These are phyloP conservation scores for Arctium lappa DNA, from an alignment of 129 eudicot genomes.

Conservation along the genomic window DNA sequence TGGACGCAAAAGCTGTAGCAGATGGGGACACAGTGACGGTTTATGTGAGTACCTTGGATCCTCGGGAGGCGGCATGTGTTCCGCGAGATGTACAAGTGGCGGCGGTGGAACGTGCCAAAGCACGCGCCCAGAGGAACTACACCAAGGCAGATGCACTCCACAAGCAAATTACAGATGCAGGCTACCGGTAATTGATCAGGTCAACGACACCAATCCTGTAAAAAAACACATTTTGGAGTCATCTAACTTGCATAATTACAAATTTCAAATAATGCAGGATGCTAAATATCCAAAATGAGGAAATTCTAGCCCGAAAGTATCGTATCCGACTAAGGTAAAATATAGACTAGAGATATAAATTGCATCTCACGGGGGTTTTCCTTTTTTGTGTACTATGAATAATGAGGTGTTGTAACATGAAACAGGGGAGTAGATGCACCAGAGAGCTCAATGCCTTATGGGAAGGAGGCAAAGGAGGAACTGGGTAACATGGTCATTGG, in stretches of 20 bases:
- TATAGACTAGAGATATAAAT: neutral
- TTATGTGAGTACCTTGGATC: conserved; percentile 62
- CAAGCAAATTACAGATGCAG: conserved; percentile 56
- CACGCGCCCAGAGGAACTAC: conserved; percentile 70
- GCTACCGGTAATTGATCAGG: conserved; percentile 55
- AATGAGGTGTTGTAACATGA: neutral
- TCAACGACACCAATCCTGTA: neutral
- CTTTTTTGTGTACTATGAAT: neutral
- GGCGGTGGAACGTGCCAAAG: conserved; percentile 68
- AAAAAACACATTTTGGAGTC: neutral
- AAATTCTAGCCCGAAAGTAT: conserved; percentile 75
- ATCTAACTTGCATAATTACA: neutral
- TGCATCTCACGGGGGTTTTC: neutral
- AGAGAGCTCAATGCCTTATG: conserved; percentile 92
- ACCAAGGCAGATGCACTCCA: conserved; percentile 83
- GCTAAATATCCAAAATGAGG: conserved; percentile 53
- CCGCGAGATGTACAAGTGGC: conserved; percentile 69
- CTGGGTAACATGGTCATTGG: conserved; percentile 54
- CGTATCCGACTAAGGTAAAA: conserved; percentile 80
- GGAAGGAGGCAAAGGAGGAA: conserved; percentile 87
- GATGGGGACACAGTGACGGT: conserved; percentile 96
- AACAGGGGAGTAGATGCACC: conserved; percentile 96
- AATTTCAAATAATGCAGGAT: conserved; percentile 46
- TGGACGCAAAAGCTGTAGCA: conserved; percentile 82
- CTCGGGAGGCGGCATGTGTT: conserved; percentile 75